These are phyloP conservation scores for Phaffia rhodozyma DNA, from an alignment of 1,284 basidiomycete species.

Conservation along the genomic window DNA sequence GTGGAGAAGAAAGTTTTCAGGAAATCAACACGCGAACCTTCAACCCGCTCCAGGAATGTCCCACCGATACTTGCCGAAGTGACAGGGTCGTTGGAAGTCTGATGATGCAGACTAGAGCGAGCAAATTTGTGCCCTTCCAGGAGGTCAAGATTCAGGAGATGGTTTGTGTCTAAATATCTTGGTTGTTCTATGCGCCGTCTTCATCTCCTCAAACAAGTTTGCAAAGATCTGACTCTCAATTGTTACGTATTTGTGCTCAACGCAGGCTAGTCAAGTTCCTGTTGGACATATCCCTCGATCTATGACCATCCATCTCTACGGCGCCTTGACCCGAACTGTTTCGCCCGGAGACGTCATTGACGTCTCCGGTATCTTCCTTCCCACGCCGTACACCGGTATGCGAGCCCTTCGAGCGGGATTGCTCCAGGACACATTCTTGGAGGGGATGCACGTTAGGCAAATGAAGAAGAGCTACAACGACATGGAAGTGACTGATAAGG, in stretches of 20 bases:
- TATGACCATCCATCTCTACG: conserved; percentile 91
- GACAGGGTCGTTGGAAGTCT: conserved; percentile 83
- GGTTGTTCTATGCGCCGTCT: not conserved
- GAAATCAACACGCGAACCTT: conserved; percentile 91
- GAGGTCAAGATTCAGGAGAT: conserved; percentile 99
- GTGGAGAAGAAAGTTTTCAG: conserved; percentile 97
- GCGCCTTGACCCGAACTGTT: conserved; percentile 76
- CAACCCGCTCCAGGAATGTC: conserved; percentile 76
- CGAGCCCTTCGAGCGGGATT: conserved; percentile 85
- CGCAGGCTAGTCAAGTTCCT: conserved; percentile 92
- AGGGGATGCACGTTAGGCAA: conserved; percentile 80
- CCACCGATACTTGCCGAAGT: conserved; percentile 70
- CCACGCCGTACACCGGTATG: conserved; percentile 79
- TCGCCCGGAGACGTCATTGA: conserved; percentile 94
- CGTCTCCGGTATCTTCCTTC: conserved; percentile 76
- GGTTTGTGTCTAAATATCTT: conserved; percentile 41
- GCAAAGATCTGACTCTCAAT: not conserved
- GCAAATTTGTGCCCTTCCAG: conserved; percentile 95
- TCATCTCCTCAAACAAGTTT: too few species aligned
- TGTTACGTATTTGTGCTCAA: conserved; percentile 17
- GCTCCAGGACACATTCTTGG: conserved; percentile 93
- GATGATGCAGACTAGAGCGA: conserved; percentile 95
- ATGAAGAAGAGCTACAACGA: conserved; percentile 96
- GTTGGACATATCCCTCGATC: conserved; percentile 97
- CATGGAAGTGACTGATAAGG: conserved; percentile 82